Conservation (phyloP, 2,329 filamentous ascomycete genomes). For the Xylaria arbuscula region DNA sequence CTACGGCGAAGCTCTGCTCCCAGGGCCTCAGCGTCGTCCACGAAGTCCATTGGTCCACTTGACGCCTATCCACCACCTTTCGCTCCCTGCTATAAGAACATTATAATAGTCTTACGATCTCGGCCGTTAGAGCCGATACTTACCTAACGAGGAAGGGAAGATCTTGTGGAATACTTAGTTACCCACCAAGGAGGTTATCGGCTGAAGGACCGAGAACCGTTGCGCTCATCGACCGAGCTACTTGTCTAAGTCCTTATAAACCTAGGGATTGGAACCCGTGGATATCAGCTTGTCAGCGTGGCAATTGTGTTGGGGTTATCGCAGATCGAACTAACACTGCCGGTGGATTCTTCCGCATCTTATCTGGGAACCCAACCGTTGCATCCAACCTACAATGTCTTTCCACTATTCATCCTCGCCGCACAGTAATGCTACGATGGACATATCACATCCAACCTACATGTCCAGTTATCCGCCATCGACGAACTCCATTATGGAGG, state of each 20-base stretch:
- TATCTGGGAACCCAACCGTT: constrained; percentile 46
- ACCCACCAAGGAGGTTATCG: constrained; percentile 37
- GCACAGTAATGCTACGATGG: constrained; percentile 56
- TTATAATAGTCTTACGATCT: constrained; percentile 43
- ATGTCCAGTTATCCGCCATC: constrained; percentile 47
- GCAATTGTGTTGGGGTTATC: constrained; percentile 31
- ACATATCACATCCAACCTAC: constrained; percentile 55
- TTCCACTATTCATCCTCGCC: constrained; percentile 62
- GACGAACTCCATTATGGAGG: constrained; percentile 48
- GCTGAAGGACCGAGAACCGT: constrained; percentile 22
- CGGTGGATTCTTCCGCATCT: constrained; percentile 47
- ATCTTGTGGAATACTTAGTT: constrained; percentile 26
- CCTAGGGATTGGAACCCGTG: constrained; percentile 9
- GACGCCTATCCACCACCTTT: constrained; percentile 44
- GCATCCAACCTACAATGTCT: constrained; percentile 60
- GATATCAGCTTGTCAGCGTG: constrained; percentile 19
- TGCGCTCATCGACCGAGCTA: constrained; percentile 12
- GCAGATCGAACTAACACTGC: constrained; percentile 50
- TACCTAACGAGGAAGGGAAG: constrained; percentile 32
- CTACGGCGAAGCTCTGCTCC: constrained; percentile 44
- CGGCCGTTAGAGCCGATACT: constrained; percentile 32
- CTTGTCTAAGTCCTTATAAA: constrained; percentile 27
- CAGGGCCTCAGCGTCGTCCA: constrained; percentile 40
- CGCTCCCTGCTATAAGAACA: constrained; percentile 39
- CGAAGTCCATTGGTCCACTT: constrained; percentile 47